Evolutionary conservation across 1,284 basidiomycete species (phyloP).

Genomic region (Irpex lacteus): DNA sequence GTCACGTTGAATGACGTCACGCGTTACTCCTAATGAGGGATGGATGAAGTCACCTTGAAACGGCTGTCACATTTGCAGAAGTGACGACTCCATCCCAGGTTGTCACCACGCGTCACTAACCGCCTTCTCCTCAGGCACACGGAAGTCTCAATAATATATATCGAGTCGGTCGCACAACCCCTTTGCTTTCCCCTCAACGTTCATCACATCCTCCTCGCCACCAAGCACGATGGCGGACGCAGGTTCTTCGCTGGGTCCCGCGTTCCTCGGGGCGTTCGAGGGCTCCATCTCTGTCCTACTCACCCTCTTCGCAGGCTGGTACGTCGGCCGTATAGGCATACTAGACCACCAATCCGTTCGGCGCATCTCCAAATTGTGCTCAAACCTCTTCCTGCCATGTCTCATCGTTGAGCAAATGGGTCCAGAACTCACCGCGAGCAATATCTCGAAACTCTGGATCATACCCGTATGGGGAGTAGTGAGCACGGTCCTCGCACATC

Average conservation of each 20-base stretch:
- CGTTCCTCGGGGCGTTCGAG: conserved; percentile 29
- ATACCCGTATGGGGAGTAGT: conserved; percentile 30
- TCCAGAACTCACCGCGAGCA: conserved; percentile 26
- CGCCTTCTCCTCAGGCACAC: background rate
- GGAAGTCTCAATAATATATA: background rate
- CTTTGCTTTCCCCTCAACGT: background rate
- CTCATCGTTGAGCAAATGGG: conserved; percentile 32
- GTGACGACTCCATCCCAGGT: too few species aligned
- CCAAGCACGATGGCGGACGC: conserved; percentile 9
- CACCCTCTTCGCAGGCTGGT: conserved; percentile 28
- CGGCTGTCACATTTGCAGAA: background rate
- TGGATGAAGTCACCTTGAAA: background rate
- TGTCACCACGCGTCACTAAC: too few species aligned
- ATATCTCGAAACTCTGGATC: conserved; percentile 27
- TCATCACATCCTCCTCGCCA: background rate
- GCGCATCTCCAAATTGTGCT: conserved; percentile 27
- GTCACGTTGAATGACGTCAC: conserved; percentile 12
- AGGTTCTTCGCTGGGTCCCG: conserved; percentile 17
- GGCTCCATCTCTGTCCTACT: conserved; percentile 30
- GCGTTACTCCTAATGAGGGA: background rate
- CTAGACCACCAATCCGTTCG: conserved; percentile 26
- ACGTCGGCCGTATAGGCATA: conserved; percentile 19
- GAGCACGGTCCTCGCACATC: conserved; percentile 26
- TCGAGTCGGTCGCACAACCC: background rate
- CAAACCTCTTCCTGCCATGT: conserved; percentile 30